Percentiles rank a stretch among this genome's conserved stretches.
Conservation (phyloP, 495 filamentous ascomycete genomes). For the Tirmania nivea region DNA sequence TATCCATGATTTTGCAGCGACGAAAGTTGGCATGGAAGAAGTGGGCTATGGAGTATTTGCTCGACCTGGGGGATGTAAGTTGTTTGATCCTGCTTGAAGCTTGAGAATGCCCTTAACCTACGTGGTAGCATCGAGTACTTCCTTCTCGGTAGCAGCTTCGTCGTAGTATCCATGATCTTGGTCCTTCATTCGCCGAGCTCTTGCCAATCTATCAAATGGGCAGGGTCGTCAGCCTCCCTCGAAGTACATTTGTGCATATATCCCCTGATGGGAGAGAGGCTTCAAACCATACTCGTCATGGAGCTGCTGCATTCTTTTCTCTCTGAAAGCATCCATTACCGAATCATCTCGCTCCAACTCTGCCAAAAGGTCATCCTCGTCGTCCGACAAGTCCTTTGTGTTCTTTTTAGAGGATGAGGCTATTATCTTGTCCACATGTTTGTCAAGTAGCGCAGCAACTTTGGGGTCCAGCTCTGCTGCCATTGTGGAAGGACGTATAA, state of each 20-base stretch:
- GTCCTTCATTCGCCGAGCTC: slow-evolving; percentile 21
- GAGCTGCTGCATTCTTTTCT: slow-evolving; percentile 48
- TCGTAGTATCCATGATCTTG: slow-evolving; percentile 29
- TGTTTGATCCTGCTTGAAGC: neutral
- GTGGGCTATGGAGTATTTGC: slow-evolving; percentile 44
- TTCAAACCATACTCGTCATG: slow-evolving; percentile 35
- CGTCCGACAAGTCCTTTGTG: slow-evolving; percentile 22
- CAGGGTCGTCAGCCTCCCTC: slow-evolving; percentile 1
- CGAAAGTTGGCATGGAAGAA: slow-evolving; percentile 57
- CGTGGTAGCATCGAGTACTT: slow-evolving; percentile 48
- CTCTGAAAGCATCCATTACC: slow-evolving; percentile 39
- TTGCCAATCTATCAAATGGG: neutral
- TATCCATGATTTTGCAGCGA: slow-evolving; percentile 34
- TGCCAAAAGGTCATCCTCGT: slow-evolving; percentile 52
- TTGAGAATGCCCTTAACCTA: slow-evolving; percentile 4
- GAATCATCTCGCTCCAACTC: slow-evolving; percentile 42
- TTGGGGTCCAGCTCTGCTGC: slow-evolving; percentile 9
- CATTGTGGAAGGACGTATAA: no score
- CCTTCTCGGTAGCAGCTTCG: slow-evolving; percentile 41
- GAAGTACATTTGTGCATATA: slow-evolving; percentile 20
- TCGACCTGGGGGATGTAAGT: slow-evolving; percentile 9
- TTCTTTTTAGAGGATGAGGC: neutral
- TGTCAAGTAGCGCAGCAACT: slow-evolving; percentile 14
- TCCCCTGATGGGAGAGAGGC: slow-evolving; percentile 21
- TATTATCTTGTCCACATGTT: slow-evolving; percentile 17